phyloP scores from a whole-genome alignment of 2,329 filamentous ascomycete genomes.

The Pyrenophora seminiperda region DNA sequence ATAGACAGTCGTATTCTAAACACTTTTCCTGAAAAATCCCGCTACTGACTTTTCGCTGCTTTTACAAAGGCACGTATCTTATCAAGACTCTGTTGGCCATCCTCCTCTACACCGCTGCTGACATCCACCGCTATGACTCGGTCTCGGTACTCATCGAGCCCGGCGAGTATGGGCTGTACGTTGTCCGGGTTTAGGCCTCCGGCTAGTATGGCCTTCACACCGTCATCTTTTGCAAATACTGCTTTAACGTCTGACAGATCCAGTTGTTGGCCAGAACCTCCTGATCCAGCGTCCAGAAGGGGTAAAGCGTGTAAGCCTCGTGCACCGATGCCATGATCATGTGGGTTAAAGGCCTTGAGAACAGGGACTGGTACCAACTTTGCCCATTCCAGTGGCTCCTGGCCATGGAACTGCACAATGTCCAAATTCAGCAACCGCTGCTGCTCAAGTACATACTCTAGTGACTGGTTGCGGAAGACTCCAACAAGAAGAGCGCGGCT shows the following conservation, averaged over 20 bases:
- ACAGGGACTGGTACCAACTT: constrained; percentile 88
- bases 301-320: constrained; percentile 84
- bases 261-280: constrained; percentile 78
- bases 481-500: constrained; percentile 80
- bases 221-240: constrained; percentile 68
- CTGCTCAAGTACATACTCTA: constrained; percentile 79
- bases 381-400: constrained; percentile 92
- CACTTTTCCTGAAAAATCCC: not conserved
- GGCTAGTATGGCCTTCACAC: constrained; percentile 79
- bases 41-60: constrained; percentile 59
- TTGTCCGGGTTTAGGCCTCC: constrained; percentile 84
- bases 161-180: constrained; percentile 68
- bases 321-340: constrained; percentile 70
- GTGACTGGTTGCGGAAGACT: constrained; percentile 89
- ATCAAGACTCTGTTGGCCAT: constrained; percentile 76
- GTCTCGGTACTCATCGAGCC: constrained; percentile 63
- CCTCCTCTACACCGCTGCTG: constrained; percentile 85
- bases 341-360: constrained; percentile 81
- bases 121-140: constrained; percentile 86
- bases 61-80: constrained; percentile 83
- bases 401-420: constrained; percentile 88
- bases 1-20: not conserved
- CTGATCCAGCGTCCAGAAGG: constrained; percentile 83
- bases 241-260: constrained; percentile 72
- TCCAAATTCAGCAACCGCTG: constrained; percentile 79